Conservation (phyloP, 805 yeast genomes). For the Wilhelminamyces savonicus region DNA sequence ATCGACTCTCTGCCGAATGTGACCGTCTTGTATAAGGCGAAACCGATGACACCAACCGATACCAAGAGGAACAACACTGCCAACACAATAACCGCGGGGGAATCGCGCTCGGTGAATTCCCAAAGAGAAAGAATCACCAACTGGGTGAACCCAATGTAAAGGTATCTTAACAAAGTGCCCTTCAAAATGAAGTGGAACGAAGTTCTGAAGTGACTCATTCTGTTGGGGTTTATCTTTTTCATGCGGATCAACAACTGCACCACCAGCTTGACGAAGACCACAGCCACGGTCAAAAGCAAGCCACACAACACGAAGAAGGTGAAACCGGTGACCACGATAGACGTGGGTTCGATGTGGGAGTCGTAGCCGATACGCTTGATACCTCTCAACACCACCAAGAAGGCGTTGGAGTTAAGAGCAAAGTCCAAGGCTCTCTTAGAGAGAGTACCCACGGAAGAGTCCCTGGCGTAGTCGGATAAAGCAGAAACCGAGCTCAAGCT, state of each 20-base stretch:
- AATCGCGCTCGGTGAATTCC: conserved; percentile 79
- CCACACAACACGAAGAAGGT: conserved; percentile 79
- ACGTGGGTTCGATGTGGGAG: conserved; percentile 74
- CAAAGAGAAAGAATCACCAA: conserved; percentile 72
- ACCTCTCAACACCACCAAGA: conserved; percentile 72
- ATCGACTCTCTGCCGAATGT: conserved; percentile 59
- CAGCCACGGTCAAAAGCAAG: conserved; percentile 57
- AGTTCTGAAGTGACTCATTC: conserved; percentile 43
- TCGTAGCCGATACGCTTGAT: conserved; percentile 76
- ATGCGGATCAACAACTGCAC: conserved; percentile 42
- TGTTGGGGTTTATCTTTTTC: conserved; percentile 44
- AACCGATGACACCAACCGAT: conserved; percentile 52
- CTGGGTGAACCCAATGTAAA: conserved; percentile 83
- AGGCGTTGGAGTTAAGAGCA: conserved; percentile 44
- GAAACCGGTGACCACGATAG: conserved; percentile 80
- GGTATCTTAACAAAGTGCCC: conserved; percentile 73
- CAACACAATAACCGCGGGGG: conserved; percentile 81
- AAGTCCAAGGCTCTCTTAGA: conserved; percentile 26
- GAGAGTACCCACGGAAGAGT: conserved; percentile 5
- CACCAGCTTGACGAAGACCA: conserved; percentile 48
- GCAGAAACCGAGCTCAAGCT: conserved; percentile 30
- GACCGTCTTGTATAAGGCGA: conserved; percentile 61
- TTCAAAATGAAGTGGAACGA: conserved; percentile 60
- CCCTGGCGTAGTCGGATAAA: conserved; percentile 14
- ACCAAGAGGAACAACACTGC: conserved; percentile 67